Base-by-base conservation (phyloP, 352 stramenopile species). In the Globisporangium cystogenes region DNA sequence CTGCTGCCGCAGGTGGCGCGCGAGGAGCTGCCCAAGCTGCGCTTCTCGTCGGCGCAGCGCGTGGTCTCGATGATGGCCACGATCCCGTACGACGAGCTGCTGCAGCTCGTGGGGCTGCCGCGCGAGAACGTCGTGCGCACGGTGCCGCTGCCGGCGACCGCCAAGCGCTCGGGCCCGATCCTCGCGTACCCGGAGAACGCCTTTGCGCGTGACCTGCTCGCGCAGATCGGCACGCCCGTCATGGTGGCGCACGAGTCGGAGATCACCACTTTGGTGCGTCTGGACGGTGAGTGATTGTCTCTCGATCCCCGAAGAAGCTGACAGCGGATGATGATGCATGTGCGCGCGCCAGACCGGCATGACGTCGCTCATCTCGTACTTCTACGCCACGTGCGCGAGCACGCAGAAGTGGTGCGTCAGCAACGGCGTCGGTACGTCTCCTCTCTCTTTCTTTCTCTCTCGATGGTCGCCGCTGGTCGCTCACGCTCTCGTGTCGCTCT, bases 31-130 rank as follows among this genome's bases (percentile, higher is more conserved):
- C 84, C 79, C 35, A 81, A 76, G 64, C 68, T 94, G 43, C 71
- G 60, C 27, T 92, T 94, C 43, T 61, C 67, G 20, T 48, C 77
- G 8, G 64, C 66, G 55, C 86, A 90, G 65, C 65, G 47, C 27
- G 76, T 94, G 35, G 68, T 94, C 41, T 92, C 81, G 52, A 94
- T 92, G 84, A 94, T 94, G 84, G 84, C 84, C 44, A 94, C 84
- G 33, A 91, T 94, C 63, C 84, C 81, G 29, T 94, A 87, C 70
- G 76, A 92, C 14, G 81, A 94, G 54, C 67, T 94, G 47, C 56
- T 92, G 44, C 35, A 72, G 50, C 78, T 92, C 21, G 74, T 92
- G 12, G 61, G 76, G 58, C 62, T 92, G 50, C 77, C 84, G 35
- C 68, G 65, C 15, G 78, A 83, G 51, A 77, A 85, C 51, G 84